A percentile compares a stretch with the other conserved stretches of the same genome.
These are phyloP conservation scores for Amphibolis antarctica DNA, from an alignment of 106 monocot species.

Conservation along the genomic window DNA sequence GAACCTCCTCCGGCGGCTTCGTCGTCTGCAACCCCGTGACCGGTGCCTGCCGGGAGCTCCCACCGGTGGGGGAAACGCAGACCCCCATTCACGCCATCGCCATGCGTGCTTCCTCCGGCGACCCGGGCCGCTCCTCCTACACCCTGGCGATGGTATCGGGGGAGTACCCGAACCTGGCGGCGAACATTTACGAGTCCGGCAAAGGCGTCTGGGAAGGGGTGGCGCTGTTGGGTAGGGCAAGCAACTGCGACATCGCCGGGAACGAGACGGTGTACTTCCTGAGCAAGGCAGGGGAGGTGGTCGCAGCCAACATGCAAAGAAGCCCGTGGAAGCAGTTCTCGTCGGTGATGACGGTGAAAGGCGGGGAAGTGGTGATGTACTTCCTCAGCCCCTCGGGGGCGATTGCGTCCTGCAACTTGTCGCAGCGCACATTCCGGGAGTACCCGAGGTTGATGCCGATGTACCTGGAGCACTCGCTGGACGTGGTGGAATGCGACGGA, in stretches of 20 bases:
- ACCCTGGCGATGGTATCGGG: conserved; percentile 44
- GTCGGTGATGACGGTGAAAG: conserved; percentile 40
- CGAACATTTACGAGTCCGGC: conserved; percentile 37
- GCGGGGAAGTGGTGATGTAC: conserved; percentile 39
- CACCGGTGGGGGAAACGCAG: conserved; percentile 3
- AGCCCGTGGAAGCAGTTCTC: conserved; percentile 77
- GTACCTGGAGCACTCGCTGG: conserved; percentile 57
- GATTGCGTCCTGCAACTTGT: conserved; percentile 42
- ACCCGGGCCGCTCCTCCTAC: conserved; percentile 23
- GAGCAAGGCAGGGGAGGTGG: conserved; percentile 75
- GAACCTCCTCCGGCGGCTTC: conserved; percentile 19
- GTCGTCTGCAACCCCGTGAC: conserved; percentile 49
- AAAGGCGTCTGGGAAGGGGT: conserved; percentile 38
- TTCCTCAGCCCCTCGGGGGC: conserved; percentile 63
- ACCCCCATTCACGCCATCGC: conserved; percentile 50
- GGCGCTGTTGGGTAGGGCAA: conserved; percentile 10
- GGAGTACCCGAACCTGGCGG: conserved; percentile 31
- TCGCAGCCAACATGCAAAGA: conserved; percentile 66
- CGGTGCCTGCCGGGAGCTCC: conserved; percentile 38
- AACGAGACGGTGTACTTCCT: conserved; percentile 63
- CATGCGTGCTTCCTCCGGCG: conserved; percentile 30
- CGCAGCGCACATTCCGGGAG: conserved; percentile 27
- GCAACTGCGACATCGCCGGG: not conserved
- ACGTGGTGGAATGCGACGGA: conserved; percentile 46
- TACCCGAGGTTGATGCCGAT: conserved; percentile 50